phyloP scores from a whole-genome alignment of 192 early-diverging fungal genomes.

The Kickxella alabastrina region DNA sequence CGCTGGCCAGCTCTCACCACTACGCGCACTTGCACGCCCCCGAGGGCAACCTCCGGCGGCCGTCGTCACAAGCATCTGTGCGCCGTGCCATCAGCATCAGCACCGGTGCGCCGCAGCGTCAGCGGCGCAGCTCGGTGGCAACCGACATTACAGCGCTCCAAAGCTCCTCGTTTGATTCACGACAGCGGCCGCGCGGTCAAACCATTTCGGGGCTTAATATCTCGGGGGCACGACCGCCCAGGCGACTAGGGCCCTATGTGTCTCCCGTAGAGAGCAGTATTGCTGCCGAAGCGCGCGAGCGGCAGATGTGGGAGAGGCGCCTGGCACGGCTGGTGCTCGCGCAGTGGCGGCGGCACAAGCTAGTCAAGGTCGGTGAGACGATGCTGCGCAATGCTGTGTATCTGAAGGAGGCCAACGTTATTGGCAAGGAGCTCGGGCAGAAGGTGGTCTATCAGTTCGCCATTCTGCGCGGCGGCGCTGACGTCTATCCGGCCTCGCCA shows the following conservation, averaged over 20 bases:
- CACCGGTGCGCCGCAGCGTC: constrained; percentile 2
- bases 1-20: constrained; percentile 2
- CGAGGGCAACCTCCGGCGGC: neutral
- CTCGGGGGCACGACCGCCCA: neutral
- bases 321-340: constrained; percentile 23
- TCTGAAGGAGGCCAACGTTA: constrained; percentile 90
- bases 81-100: constrained; percentile 13
- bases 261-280: neutral
- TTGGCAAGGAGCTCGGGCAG: constrained; percentile 77
- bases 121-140: constrained; percentile 23
- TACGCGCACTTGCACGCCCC: constrained; percentile 7
- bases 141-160: constrained; percentile 8
- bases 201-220: constrained; percentile 11
- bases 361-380: constrained; percentile 60
- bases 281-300: neutral
- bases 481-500: constrained; percentile 31
- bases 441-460: constrained; percentile 81
- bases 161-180: neutral
- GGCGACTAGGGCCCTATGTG: neutral
- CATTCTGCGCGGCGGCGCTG: constrained; percentile 58
- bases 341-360: constrained; percentile 50
- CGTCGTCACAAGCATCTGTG: constrained; percentile 16
- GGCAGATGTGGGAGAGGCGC: constrained; percentile 9
- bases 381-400: constrained; percentile 66
- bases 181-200: constrained; percentile 24